Base-by-base conservation (phyloP, 345 rosid genomes). In the Pistacia vera region DNA sequence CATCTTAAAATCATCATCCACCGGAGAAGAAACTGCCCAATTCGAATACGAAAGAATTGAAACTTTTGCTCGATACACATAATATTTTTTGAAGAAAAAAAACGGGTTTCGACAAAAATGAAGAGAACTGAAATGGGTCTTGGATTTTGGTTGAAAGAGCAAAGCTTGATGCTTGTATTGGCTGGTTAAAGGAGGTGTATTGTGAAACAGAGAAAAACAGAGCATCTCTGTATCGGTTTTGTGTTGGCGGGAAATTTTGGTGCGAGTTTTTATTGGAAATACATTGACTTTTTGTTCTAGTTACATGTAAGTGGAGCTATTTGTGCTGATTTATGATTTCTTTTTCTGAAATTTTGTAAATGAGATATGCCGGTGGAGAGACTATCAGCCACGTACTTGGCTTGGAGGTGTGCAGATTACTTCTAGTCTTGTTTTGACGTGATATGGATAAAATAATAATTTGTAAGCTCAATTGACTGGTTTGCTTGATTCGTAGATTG, bases 1-100 rank as follows among this genome's bases (percentile, higher is more conserved):
- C 17, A 73, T 86, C 11, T 86, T 84, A 69, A 83, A 86, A 57
- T 75, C 85, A 83, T 86, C 88, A 1, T 75, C 86, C 33, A 70
- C 74, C 1, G 79, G 77, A 62, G 83, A 55, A 78, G 82, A 68
- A 52, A 79, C 73, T 0, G 88, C 78, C 17, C 76, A 66, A 25
- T 66, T 72, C 54, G 57, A 76, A 48, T 70, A 67, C 5, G 72
- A 75, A 68, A 36, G 63, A 28, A 60, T 74, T 11, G 60, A 30
- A 48, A 77, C 77, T 18, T 46, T 66, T 4, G 71, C 18, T 22
- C 68, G 59, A 60, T 10, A 77, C 71, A 83, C 76, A 76, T 63
- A 64, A 65, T 48, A 5, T 5, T 51, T 81, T 49, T 22, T 8
- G 68, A 63, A 30, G 59, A 44, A 11, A 64, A 55, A 60, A n/a